Percentiles rank a stretch among this genome's conserved stretches.
Evolutionary conservation across 768 basidiomycete species (phyloP).

Genomic region (Antrodiella citrinella): DNA sequence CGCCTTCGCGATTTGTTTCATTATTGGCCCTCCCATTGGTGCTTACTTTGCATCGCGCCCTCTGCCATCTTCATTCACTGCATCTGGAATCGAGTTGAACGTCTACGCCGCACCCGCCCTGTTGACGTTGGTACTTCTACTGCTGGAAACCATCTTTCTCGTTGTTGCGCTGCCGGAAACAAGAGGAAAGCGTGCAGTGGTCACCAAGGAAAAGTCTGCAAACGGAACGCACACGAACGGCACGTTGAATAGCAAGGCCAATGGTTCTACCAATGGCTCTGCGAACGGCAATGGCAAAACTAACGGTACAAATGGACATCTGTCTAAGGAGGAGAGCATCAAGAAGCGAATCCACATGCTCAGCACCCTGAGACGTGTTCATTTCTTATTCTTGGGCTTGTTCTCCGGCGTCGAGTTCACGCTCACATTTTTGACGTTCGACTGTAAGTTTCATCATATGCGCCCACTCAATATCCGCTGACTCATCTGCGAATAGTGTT

Average conservation of each 20-base stretch:
- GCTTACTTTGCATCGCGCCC: constrained; percentile 93
- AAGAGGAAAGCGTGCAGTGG: constrained; percentile 35
- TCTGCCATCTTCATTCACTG: constrained; percentile 46
- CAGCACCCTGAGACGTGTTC: constrained; percentile 52
- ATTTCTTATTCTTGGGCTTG: constrained; percentile 80
- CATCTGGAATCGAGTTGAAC: constrained; percentile 63
- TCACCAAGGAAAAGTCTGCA: constrained; percentile 5
- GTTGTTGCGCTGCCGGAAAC: constrained; percentile 79
- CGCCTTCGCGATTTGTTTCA: constrained; percentile 94
- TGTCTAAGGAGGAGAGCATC: constrained; percentile 9
- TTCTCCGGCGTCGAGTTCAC: constrained; percentile 98
- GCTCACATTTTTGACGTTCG: constrained; percentile 89
- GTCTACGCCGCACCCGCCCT: constrained; percentile 88
- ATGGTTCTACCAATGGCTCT: constrained; percentile 12
- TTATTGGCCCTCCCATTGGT: constrained; percentile 87
- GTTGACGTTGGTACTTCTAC: constrained; percentile 70
- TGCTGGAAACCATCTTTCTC: constrained; percentile 76
- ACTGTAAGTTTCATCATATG: constrained; percentile 44
- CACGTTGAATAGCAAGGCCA: constrained; percentile 7
- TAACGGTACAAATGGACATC: constrained; percentile 7
- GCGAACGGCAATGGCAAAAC: constrained; percentile 12
- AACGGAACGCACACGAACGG: constrained; percentile 10
- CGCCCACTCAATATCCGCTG: background rate
- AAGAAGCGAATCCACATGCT: constrained; percentile 52
- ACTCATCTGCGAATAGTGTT: constrained; percentile 47